Percentiles rank a stretch among this genome's conserved stretches.
Evolutionary conservation across 140 eudicot genomes (phyloP).

Genomic region (Stevia rebaudiana): DNA sequence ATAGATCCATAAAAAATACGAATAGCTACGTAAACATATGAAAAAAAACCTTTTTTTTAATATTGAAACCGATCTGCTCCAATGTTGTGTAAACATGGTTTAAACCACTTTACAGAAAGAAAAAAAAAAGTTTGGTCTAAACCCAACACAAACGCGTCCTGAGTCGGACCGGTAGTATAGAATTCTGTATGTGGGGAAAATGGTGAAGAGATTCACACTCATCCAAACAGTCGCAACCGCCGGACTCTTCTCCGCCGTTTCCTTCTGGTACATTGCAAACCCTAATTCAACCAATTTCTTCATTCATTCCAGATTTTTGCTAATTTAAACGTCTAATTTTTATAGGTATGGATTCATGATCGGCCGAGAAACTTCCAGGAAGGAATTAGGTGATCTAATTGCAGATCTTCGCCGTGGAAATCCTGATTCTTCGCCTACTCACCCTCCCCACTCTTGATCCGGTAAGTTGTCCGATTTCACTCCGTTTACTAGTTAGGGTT

Average conservation of each 20-base stretch:
- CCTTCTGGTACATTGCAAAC: constrained; percentile 49
- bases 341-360: constrained; percentile 97
- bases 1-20: too few relatives aligned
- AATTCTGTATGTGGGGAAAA: constrained; percentile 10
- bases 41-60: too few relatives aligned
- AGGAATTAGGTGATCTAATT: constrained; percentile 65
- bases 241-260: constrained; percentile 76
- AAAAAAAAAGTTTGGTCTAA: too few relatives aligned
- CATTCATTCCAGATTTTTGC: not conserved
- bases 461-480: constrained; percentile 15
- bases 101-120: too few relatives aligned
- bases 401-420: constrained; percentile 53
- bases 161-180: too few relatives aligned
- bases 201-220: constrained; percentile 62
- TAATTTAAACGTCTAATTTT: not conserved
- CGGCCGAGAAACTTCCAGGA: constrained; percentile 88
- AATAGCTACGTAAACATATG: too few relatives aligned
- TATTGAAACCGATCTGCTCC: too few relatives aligned
- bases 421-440: constrained; percentile 32
- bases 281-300: constrained; percentile 1
- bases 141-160: too few relatives aligned
- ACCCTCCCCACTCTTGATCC: constrained; percentile 41
- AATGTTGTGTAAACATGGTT: too few relatives aligned
- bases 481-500: too few relatives aligned
- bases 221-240: constrained; percentile 74